A percentile compares a stretch with the other conserved stretches of the same genome.
Evolutionary conservation across 305 asterid genomes (phyloP).

Genomic region (Fraxinus velutina): DNA sequence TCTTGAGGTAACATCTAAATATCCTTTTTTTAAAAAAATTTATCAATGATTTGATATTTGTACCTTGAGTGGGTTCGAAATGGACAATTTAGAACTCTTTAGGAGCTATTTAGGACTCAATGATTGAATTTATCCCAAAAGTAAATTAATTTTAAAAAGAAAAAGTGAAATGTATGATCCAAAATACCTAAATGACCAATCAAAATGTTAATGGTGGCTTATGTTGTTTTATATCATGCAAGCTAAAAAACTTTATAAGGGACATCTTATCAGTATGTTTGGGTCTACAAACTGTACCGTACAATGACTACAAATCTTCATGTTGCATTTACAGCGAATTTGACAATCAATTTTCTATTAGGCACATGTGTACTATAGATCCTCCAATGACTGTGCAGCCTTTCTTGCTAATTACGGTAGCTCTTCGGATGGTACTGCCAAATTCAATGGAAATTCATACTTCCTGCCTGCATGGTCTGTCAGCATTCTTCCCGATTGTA

Average conservation of each 20-base stretch:
- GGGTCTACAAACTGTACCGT: neutral
- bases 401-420: conserved; percentile 70
- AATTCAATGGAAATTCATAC: conserved; percentile 59
- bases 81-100: neutral
- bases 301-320: neutral
- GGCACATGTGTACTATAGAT: conserved; percentile 75
- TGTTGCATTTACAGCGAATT: neutral
- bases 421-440: conserved; percentile 54
- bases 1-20: conserved; percentile 52
- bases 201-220: neutral
- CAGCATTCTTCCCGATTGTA: conserved; percentile 83
- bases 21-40: neutral
- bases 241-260: neutral
- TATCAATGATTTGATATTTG: conserved; percentile 1
- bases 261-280: neutral
- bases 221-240: neutral
- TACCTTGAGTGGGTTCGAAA: neutral
- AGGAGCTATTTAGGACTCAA: neutral
- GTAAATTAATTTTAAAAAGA: neutral
- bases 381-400: conserved; percentile 64
- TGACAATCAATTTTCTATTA: conserved; percentile 30
- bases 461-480: conserved; percentile 91
- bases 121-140: neutral
- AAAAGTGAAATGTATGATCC: neutral
- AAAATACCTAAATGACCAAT: neutral